Evolutionary conservation across 2,329 filamentous ascomycete species (phyloP).

Genomic region (Dactylellina drechsleri): DNA sequence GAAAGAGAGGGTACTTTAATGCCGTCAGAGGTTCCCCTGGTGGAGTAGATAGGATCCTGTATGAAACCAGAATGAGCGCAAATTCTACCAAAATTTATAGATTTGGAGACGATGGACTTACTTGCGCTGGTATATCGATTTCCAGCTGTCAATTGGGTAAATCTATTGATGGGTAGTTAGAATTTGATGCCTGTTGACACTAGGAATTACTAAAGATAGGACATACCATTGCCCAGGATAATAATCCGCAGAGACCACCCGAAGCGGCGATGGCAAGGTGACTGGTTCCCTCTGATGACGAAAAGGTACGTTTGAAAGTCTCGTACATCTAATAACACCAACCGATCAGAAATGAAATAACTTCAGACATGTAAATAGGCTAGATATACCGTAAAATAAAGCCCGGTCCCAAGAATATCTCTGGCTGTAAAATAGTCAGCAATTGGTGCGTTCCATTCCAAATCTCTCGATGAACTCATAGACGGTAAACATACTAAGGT

Average conservation of each 20-base stretch:
- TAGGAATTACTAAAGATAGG: background rate
- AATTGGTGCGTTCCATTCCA: background rate
- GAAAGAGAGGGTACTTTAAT: conserved; percentile 81
- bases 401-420: conserved; percentile 82
- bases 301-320: conserved; percentile 82
- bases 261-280: conserved; percentile 81
- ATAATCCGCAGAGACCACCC: conserved; percentile 82
- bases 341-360: background rate
- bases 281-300: conserved; percentile 77
- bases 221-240: conserved; percentile 75
- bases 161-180: conserved; percentile 61
- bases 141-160: conserved; percentile 63
- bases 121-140: conserved; percentile 72
- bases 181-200: background rate
- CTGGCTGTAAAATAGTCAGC: conserved; percentile 68
- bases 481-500: conserved; percentile 71
- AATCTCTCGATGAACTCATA: no score
- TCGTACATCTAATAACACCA: conserved; percentile 72
- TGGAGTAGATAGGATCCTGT: conserved; percentile 46
- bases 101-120: conserved; percentile 11
- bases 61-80: conserved; percentile 50
- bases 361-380: background rate
- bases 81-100: background rate
- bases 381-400: conserved; percentile 75
- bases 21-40: conserved; percentile 56